Conservation (phyloP, 352 stramenopile species). For the Ophiocytium majus region DNA sequence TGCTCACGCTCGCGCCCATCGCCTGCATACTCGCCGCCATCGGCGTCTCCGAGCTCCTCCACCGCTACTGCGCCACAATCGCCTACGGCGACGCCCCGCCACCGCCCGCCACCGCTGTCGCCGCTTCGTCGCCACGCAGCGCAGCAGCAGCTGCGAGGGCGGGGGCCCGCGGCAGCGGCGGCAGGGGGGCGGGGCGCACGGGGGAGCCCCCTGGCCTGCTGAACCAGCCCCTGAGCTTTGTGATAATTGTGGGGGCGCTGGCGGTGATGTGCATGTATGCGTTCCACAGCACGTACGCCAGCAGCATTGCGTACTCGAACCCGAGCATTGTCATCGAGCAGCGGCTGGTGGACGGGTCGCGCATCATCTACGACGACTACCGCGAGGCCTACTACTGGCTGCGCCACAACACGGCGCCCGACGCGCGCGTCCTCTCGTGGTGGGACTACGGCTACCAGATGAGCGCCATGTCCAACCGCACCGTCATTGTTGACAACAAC, state of each 20-base stretch:
- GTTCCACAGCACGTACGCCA: slow-evolving; percentile 80
- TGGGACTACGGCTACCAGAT: slow-evolving; percentile 90
- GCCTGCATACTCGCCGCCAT: slow-evolving; percentile 82
- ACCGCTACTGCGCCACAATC: slow-evolving; percentile 55
- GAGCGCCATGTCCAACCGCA: slow-evolving; percentile 77
- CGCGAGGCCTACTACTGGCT: slow-evolving; percentile 84
- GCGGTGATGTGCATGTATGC: slow-evolving; percentile 76
- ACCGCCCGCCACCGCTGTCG: too few species aligned
- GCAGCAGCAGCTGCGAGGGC: not conserved
- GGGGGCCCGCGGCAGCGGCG: not conserved
- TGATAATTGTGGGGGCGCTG: slow-evolving; percentile 56
- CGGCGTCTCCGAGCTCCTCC: slow-evolving; percentile 68
- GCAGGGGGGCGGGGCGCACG: not conserved
- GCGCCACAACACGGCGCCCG: slow-evolving; percentile 77
- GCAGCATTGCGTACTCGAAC: slow-evolving; percentile 81
- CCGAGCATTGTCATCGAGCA: slow-evolving; percentile 85
- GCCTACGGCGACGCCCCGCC: slow-evolving; percentile 11
- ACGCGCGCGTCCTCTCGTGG: slow-evolving; percentile 81
- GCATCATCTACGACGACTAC: slow-evolving; percentile 93
- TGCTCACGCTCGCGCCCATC: slow-evolving; percentile 83
- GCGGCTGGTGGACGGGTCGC: slow-evolving; percentile 67
- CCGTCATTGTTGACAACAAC: slow-evolving; percentile 86
- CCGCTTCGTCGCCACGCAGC: too few species aligned
- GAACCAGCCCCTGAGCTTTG: slow-evolving; percentile 30
- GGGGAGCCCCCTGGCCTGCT: slow-evolving; percentile 22